A percentile compares a stretch with the other conserved stretches of the same genome.
phyloP scores from a whole-genome alignment of 176 grass and related monocot genomes.

The Rhynchospora pubera region DNA sequence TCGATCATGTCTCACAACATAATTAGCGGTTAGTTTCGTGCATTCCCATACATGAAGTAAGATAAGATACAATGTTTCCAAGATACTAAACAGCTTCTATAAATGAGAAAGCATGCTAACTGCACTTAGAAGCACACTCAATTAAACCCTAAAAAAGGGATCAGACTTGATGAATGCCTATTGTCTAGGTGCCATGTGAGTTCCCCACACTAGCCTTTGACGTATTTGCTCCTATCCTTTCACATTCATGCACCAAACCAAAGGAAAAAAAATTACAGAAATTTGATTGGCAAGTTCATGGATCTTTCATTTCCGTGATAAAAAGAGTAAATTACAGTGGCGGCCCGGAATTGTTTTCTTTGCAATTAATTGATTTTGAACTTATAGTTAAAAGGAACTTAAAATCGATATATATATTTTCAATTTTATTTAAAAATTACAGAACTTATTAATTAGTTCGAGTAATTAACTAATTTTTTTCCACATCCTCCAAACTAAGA shows the following conservation, averaged over 20 bases:
- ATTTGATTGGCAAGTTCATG: not conserved
- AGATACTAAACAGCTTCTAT: slow-evolving; percentile 10
- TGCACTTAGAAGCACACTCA: not conserved
- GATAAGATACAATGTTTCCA: slow-evolving; percentile 15
- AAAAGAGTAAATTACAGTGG: not conserved
- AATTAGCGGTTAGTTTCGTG: not conserved
- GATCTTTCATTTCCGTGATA: not conserved
- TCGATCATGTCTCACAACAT: not conserved
- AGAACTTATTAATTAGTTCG: no score
- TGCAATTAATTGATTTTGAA: no score
- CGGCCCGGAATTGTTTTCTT: no score
- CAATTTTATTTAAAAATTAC: no score
- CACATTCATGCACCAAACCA: slow-evolving; percentile 1
- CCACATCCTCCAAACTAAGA: no score
- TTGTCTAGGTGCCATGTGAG: slow-evolving; percentile 3
- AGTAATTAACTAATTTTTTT: no score
- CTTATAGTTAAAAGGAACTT: no score
- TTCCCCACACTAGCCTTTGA: not conserved
- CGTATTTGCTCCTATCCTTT: not conserved
- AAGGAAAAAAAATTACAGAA: not conserved
- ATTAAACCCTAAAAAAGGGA: not conserved
- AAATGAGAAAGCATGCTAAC: slow-evolving; percentile 12
- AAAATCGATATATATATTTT: no score
- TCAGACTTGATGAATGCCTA: slow-evolving; percentile 6
- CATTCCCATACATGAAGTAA: not conserved